Evolutionary conservation across 2,329 filamentous ascomycete species (phyloP).

Genomic region (Pseudocercospora vitis): DNA sequence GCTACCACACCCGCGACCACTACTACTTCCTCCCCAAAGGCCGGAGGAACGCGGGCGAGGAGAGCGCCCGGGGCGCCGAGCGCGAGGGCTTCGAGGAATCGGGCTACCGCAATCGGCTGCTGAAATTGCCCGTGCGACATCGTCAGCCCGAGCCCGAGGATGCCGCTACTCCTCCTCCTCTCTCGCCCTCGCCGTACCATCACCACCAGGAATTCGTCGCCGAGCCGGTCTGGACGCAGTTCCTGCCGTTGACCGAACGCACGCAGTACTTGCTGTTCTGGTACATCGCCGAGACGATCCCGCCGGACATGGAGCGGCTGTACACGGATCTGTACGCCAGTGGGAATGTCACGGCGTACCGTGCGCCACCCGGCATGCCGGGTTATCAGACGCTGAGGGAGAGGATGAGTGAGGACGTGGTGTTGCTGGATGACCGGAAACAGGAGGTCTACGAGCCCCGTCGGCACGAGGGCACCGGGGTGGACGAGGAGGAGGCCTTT

Average conservation of each 20-base stretch:
- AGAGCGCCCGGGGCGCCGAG: slow-evolving; percentile 45
- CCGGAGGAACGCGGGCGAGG: slow-evolving; percentile 49
- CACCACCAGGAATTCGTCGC: slow-evolving; percentile 39
- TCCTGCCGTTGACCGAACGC: slow-evolving; percentile 41
- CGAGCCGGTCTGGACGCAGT: slow-evolving; percentile 50
- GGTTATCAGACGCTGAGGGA: slow-evolving; percentile 39
- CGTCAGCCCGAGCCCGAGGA: slow-evolving; percentile 41
- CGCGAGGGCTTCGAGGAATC: slow-evolving; percentile 54
- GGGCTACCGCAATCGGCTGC: slow-evolving; percentile 51
- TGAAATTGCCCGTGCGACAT: slow-evolving; percentile 48
- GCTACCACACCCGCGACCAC: slow-evolving; percentile 44
- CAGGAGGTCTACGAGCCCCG: slow-evolving; percentile 47
- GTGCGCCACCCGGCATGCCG: background rate
- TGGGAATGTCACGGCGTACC: background rate
- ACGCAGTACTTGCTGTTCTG: slow-evolving; percentile 49
- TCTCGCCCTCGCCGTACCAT: too few species aligned
- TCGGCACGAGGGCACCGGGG: slow-evolving; percentile 50
- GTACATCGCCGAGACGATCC: slow-evolving; percentile 51
- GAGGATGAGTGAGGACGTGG: slow-evolving; percentile 41
- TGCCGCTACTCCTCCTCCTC: too few species aligned
- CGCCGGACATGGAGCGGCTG: slow-evolving; percentile 32
- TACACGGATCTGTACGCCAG: slow-evolving; percentile 6
- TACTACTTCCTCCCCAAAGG: slow-evolving; percentile 55
- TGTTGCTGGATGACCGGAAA: slow-evolving; percentile 34
- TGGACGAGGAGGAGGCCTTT: slow-evolving; percentile 48